A percentile compares a stretch with the other conserved stretches of the same genome.
Conservation (phyloP, 768 basidiomycete genomes). For the Dioszegia aurantiaca region DNA sequence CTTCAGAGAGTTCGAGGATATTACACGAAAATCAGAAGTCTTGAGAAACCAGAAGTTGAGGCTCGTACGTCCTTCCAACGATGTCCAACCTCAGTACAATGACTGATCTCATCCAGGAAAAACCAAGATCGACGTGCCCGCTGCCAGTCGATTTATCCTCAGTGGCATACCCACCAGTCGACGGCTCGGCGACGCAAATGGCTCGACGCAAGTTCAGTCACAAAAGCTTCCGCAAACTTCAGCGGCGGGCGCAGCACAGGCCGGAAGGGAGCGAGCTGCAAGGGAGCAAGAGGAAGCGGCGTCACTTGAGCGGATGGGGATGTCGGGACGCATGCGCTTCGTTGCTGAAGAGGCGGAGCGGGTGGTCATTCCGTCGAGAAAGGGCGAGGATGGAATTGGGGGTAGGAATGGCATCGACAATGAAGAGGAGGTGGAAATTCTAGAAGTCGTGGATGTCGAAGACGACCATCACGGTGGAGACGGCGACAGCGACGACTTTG, state of each 20-base stretch:
- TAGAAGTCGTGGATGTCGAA: not conserved
- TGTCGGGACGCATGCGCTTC: constrained; percentile 28
- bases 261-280: constrained; percentile 14
- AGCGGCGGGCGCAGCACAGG: constrained; percentile 12
- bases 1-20: constrained; percentile 50
- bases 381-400: not conserved
- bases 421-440: constrained; percentile 5
- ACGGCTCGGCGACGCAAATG: constrained; percentile 16
- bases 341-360: constrained; percentile 21
- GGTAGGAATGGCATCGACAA: constrained; percentile 12
- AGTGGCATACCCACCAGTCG: constrained; percentile 37
- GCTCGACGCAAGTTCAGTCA: not conserved
- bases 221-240: not conserved
- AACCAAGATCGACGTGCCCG: constrained; percentile 31
- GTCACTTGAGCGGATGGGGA: constrained; percentile 18
- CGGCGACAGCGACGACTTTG: not conserved
- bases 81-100: not conserved
- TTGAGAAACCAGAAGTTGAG: constrained; percentile 40
- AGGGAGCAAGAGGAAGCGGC: constrained; percentile 21
- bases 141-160: constrained; percentile 45
- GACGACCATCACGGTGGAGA: not conserved
- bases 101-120: constrained; percentile 5
- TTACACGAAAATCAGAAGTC: constrained; percentile 44
- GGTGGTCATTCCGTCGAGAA: constrained; percentile 8
- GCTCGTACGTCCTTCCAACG: not conserved